phyloP scores from a whole-genome alignment of 495 filamentous ascomycete species.

The Aspergillus steynii region DNA sequence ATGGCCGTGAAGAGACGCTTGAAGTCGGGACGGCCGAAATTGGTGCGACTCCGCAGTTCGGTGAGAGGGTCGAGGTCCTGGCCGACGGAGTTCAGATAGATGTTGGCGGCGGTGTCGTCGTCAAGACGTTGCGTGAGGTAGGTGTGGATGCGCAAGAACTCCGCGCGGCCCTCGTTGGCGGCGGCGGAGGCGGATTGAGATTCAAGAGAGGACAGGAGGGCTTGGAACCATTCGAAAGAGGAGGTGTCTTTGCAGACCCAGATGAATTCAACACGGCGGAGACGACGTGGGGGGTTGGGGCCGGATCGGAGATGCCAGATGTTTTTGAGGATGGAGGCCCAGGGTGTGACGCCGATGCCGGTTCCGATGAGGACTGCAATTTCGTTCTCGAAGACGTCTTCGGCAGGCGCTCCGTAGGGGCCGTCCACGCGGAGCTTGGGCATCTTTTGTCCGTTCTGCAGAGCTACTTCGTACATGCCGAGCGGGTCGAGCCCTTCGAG shows the following conservation, averaged over 20 bases:
- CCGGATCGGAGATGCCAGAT: conserved; percentile 93
- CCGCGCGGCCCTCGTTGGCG: conserved; percentile 62
- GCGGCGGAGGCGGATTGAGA: conserved; percentile 73
- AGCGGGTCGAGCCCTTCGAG: conserved; percentile 89
- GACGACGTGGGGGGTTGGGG: conserved; percentile 80
- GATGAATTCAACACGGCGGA: conserved; percentile 96
- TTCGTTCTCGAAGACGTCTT: conserved; percentile 94
- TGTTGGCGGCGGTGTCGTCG: conserved; percentile 89
- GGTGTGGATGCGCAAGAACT: conserved; percentile 97
- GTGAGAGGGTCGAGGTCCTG: conserved; percentile 86
- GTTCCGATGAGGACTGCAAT: conserved; percentile 96
- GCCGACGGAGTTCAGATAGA: conserved; percentile 93
- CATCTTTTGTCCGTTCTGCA: conserved; percentile 89
- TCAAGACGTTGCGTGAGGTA: conserved; percentile 95
- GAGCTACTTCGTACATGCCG: conserved; percentile 98
- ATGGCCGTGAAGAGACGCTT: conserved; percentile 76
- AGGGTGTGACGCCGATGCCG: conserved; percentile 96
- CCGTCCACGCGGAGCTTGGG: conserved; percentile 87
- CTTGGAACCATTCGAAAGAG: conserved; percentile 99
- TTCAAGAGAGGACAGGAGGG: conserved; percentile 88
- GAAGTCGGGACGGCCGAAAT: conserved; percentile 96
- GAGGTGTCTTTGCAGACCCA: conserved; percentile 97
- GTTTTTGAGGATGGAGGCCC: conserved; percentile 96
- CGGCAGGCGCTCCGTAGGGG: conserved; percentile 94
- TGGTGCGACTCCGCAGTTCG: conserved; percentile 83